Conservation (phyloP, 306 rosid genomes). For the Vigna radiata region DNA sequence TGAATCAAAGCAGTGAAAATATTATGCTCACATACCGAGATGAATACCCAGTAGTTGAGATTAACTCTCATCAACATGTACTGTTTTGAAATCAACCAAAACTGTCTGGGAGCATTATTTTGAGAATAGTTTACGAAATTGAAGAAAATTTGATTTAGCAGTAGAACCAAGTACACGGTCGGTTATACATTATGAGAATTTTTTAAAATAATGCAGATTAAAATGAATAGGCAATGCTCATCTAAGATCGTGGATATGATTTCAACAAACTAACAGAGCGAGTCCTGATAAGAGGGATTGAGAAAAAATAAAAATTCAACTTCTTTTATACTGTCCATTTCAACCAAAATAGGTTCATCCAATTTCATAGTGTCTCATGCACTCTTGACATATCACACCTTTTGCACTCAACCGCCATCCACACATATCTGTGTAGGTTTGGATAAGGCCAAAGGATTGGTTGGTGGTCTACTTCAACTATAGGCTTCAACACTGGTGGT, state of each 20-base stretch:
- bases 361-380: neutral
- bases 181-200: neutral
- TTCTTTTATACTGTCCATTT: neutral
- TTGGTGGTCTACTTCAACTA: slow-evolving; percentile 9
- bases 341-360: slow-evolving; percentile 22
- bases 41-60: slow-evolving; percentile 1
- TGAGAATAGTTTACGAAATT: neutral
- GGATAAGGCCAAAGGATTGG: slow-evolving; percentile 15
- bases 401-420: slow-evolving; percentile 5
- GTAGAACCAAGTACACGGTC: neutral
- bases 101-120: neutral
- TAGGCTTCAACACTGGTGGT: slow-evolving; percentile 31
- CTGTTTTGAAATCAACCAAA: neutral
- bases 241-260: neutral
- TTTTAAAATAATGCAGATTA: slow-evolving; percentile 11
- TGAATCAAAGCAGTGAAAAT: slow-evolving; percentile 7
- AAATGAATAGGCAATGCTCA: neutral
- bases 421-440: slow-evolving; percentile 12
- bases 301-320: neutral
- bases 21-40: slow-evolving; percentile 13
- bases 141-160: neutral
- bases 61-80: neutral
- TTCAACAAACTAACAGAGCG: neutral
- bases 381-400: slow-evolving; percentile 18
- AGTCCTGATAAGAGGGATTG: neutral